Base-by-base conservation (phyloP, 2,329 filamentous ascomycete species). In the Whalleya microplaca region DNA sequence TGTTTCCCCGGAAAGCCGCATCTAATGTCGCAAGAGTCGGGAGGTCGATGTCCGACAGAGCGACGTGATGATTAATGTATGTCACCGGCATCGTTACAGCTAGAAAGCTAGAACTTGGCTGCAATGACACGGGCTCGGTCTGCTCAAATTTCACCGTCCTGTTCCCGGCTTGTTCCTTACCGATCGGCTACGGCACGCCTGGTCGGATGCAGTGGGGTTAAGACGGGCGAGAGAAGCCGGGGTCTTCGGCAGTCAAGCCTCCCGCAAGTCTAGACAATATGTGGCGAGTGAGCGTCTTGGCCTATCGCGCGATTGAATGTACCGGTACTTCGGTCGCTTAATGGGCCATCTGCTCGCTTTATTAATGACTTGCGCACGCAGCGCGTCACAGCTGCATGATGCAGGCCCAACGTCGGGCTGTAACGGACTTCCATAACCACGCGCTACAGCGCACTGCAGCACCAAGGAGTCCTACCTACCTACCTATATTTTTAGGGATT, bases 181-280 rank as follows among this genome's bases (percentile, higher is more conserved):
- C 23, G 23, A 27, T 27, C 23, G 23, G 23, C 23, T 27, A 27
- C 23, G 23, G 9, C 23, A n/a, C n/a, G n/a, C n/a, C n/a, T n/a
- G n/a, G n/a, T n/a, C n/a, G 4, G 23, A 27, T 9, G 23, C 23
- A 7, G 32, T 37, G 32, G 20, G 29, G 37, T 50, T 54, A 51
- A 50, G 23, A 48, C 45, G 53, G 41, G 56, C 45, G 49, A 27
- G 54, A n/a, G 41, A 51, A 50, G 20, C 53, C 53, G 55, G 53
- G 23, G 53, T 27, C 51, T 51, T 32, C 59, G 61, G 60, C 23
- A 54, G 56, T 59, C 58, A 59, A 61, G 62, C 55, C 62, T 59
- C 62, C 60, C 60, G 62, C 51, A 55, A 51, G 52, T 44, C 63
- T 57, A 55, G 58, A 59, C 45, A 46, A 48, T 50, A 41, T 60